A percentile compares a stretch with the other conserved stretches of the same genome.
These are phyloP conservation scores for carrot (Daucus carota) DNA, from an alignment of 129 eudicot genomes.

Conservation along the genomic window DNA sequence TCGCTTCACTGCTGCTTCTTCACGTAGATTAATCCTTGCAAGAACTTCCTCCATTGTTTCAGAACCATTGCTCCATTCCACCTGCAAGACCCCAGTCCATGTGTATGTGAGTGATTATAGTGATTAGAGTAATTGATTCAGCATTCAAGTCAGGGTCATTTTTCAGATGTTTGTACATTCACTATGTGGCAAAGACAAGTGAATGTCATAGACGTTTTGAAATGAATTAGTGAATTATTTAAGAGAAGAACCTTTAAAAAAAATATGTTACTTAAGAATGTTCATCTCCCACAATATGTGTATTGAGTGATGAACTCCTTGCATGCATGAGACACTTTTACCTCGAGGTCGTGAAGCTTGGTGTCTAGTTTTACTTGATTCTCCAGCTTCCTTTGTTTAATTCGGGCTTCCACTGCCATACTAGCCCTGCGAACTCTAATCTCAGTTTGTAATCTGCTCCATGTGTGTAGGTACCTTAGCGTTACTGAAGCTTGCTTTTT, in stretches of 20 bases:
- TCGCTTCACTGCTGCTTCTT: conserved; percentile 88
- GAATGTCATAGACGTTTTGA: background rate
- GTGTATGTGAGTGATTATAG: background rate
- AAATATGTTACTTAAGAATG: background rate
- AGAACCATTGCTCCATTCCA: conserved; percentile 74
- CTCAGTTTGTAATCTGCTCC: conserved; percentile 71
- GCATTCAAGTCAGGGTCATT: background rate
- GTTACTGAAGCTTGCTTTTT: conserved; percentile 64
- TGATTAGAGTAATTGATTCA: background rate
- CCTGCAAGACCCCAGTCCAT: conserved; percentile 30
- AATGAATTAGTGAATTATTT: background rate
- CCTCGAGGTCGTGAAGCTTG: conserved; percentile 66
- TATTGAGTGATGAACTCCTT: background rate
- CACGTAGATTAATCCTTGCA: conserved; percentile 72
- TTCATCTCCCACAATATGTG: background rate
- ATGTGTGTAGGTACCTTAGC: conserved; percentile 66
- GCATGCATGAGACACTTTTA: conserved; percentile 10
- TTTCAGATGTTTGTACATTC: background rate
- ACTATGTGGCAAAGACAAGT: background rate
- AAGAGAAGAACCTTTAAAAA: background rate
- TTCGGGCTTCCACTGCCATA: conserved; percentile 67
- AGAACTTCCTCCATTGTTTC: conserved; percentile 70
- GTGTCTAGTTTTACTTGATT: conserved; percentile 76
- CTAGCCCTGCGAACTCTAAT: conserved; percentile 55
- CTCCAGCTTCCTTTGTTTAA: conserved; percentile 78